phyloP scores from a whole-genome alignment of 2,329 filamentous ascomycete species.

The Exophiala bonariae region DNA sequence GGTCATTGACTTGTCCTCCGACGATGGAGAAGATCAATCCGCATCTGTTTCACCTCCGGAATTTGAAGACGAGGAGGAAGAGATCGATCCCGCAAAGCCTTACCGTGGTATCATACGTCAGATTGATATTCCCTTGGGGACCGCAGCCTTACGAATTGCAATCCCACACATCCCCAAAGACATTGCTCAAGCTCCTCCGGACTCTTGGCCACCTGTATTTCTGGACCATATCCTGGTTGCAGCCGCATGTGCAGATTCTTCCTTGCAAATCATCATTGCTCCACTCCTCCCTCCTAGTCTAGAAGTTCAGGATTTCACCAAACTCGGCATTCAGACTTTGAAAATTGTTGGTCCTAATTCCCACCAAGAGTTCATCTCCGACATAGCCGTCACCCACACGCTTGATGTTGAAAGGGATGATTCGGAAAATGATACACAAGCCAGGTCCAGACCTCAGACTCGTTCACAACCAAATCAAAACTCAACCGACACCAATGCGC shows the following conservation, averaged over 20 bases:
- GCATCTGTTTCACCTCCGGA: slow-evolving; percentile 34
- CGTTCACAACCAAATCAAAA: slow-evolving; percentile 25
- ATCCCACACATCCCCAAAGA: slow-evolving; percentile 43
- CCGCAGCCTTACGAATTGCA: slow-evolving; percentile 54
- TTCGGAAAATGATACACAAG: slow-evolving; percentile 32
- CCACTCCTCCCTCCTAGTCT: slow-evolving; percentile 55
- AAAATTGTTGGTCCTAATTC: slow-evolving; percentile 47
- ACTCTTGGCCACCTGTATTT: slow-evolving; percentile 48
- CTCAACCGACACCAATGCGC: slow-evolving; percentile 17
- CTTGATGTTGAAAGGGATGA: slow-evolving; percentile 29
- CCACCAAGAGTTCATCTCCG: slow-evolving; percentile 52
- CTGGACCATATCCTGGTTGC: slow-evolving; percentile 54
- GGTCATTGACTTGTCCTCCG: slow-evolving; percentile 59
- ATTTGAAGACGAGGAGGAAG: slow-evolving; percentile 57
- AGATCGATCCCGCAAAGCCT: slow-evolving; percentile 57
- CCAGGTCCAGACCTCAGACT: slow-evolving; percentile 33
- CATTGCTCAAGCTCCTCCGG: slow-evolving; percentile 22
- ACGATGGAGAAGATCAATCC: slow-evolving; percentile 54
- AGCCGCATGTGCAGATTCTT: slow-evolving; percentile 57
- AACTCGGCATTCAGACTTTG: slow-evolving; percentile 48
- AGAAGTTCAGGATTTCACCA: slow-evolving; percentile 35
- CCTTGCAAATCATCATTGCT: slow-evolving; percentile 55
- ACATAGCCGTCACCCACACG: slow-evolving; percentile 56
- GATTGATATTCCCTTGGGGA: slow-evolving; percentile 55
- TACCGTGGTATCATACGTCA: slow-evolving; percentile 56